These are phyloP conservation scores for Phaeodactylum tricornutum DNA, from an alignment of 108 stramenopile species.

Conservation along the genomic window DNA sequence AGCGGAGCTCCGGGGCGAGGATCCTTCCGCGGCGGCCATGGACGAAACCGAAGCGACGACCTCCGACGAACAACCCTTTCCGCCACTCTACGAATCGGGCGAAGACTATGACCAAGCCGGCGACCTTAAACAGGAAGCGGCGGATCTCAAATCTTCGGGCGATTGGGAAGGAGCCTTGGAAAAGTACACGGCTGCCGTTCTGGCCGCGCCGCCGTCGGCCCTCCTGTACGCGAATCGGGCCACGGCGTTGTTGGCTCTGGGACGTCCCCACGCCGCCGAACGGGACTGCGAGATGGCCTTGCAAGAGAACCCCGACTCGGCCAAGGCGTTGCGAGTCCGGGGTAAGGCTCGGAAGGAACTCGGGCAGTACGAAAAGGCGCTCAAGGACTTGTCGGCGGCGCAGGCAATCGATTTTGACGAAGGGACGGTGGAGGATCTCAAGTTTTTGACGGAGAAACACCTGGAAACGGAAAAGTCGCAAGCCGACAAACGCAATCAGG, in stretches of 20 bases:
- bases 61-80: constrained; percentile 21
- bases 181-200: constrained; percentile 56
- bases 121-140: constrained; percentile 52
- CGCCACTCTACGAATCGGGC: constrained; percentile 42
- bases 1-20: neutral
- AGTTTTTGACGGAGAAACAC: constrained; percentile 55
- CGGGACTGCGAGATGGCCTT: constrained; percentile 71
- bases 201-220: constrained; percentile 67
- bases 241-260: constrained; percentile 47
- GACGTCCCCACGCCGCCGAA: constrained; percentile 46
- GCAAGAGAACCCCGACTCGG: constrained; percentile 75
- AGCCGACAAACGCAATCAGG: constrained; percentile 37
- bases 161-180: constrained; percentile 53
- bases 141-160: constrained; percentile 46
- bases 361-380: constrained; percentile 31
- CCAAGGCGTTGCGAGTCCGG: constrained; percentile 60
- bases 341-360: constrained; percentile 39
- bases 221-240: constrained; percentile 79
- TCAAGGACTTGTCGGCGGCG: constrained; percentile 46
- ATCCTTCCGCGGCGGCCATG: neutral
- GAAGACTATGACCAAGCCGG: constrained; percentile 63
- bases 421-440: constrained; percentile 58
- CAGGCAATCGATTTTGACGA: constrained; percentile 86
- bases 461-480: constrained; percentile 56
- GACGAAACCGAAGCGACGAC: constrained; percentile 8